phyloP scores from a whole-genome alignment of 495 filamentous ascomycete species.

The Margaritispora aquatica region DNA sequence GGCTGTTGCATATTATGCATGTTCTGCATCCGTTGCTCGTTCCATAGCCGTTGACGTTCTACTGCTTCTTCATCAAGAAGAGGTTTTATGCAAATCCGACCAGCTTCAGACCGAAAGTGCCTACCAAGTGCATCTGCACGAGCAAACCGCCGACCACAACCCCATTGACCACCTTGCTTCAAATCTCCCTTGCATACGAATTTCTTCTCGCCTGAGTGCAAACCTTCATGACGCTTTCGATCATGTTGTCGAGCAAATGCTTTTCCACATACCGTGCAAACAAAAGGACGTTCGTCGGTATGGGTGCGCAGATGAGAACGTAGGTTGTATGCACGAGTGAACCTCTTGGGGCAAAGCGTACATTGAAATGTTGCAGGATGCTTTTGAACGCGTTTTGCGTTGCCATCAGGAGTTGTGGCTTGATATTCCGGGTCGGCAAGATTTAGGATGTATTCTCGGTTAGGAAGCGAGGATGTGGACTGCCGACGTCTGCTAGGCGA shows the following conservation, averaged over 20 bases:
- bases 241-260: slow-evolving; percentile 94
- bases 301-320: slow-evolving; percentile 90
- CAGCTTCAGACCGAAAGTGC: slow-evolving; percentile 96
- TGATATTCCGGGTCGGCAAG: slow-evolving; percentile 84
- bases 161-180: slow-evolving; percentile 77
- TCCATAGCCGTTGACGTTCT: slow-evolving; percentile 62
- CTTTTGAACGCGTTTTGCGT: slow-evolving; percentile 79
- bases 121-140: slow-evolving; percentile 91
- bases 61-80: slow-evolving; percentile 83
- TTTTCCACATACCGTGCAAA: slow-evolving; percentile 95
- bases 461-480: slow-evolving; percentile 79
- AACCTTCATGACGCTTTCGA: slow-evolving; percentile 83
- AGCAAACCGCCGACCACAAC: slow-evolving; percentile 88
- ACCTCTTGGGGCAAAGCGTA: slow-evolving; percentile 76
- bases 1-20: slow-evolving; percentile 41
- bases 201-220: slow-evolving; percentile 92
- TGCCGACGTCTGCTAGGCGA: slow-evolving; percentile 69
- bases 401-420: slow-evolving; percentile 45
- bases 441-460: slow-evolving; percentile 88
- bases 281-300: slow-evolving; percentile 87
- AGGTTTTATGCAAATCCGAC: slow-evolving; percentile 92
- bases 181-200: slow-evolving; percentile 93
- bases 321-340: slow-evolving; percentile 84
- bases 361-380: slow-evolving; percentile 93
- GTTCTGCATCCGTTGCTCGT: slow-evolving; percentile 58